A percentile compares a stretch with the other conserved stretches of the same genome.
phyloP scores from a whole-genome alignment of 2,329 filamentous ascomycete genomes.

The Trichoderma gracile region DNA sequence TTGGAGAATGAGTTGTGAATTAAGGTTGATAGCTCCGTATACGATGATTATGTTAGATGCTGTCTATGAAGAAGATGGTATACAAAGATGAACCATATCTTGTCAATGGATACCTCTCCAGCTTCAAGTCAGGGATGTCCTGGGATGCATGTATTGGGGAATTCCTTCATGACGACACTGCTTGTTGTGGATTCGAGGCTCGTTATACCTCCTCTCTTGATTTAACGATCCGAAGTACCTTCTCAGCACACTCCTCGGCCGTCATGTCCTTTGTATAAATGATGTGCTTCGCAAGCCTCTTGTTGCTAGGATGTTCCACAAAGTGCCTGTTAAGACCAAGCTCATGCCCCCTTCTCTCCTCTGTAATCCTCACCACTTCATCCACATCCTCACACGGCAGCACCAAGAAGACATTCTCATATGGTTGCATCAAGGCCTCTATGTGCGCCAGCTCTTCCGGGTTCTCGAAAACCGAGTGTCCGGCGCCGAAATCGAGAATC shows the following conservation, averaged over 20 bases:
- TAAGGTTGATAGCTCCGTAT: too few species aligned
- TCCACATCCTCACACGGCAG: conserved; percentile 18
- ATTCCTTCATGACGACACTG: too few species aligned
- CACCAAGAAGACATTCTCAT: conserved; percentile 8
- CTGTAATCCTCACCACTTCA: conserved; percentile 18
- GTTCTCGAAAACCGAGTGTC: conserved; percentile 24
- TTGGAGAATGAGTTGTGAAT: too few species aligned
- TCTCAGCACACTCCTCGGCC: conserved; percentile 10
- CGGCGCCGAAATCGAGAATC: conserved; percentile 25
- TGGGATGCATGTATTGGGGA: too few species aligned
- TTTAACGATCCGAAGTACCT: not conserved
- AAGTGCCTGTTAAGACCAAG: conserved; percentile 20
- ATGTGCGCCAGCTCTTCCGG: conserved; percentile 6
- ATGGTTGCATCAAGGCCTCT: conserved; percentile 9
- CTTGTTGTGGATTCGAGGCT: not conserved
- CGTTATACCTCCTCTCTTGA: not conserved
- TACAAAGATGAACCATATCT: too few species aligned
- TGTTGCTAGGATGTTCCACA: conserved; percentile 24
- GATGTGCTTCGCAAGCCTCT: conserved; percentile 16
- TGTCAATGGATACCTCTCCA: too few species aligned
- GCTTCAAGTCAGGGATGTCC: too few species aligned
- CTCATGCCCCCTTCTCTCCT: conserved; percentile 6
- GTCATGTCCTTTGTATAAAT: conserved; percentile 13
- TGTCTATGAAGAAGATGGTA: too few species aligned
- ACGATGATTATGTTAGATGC: too few species aligned